Conservation (phyloP, 192 early-diverging fungal species). For the Coemansia sp. region DNA sequence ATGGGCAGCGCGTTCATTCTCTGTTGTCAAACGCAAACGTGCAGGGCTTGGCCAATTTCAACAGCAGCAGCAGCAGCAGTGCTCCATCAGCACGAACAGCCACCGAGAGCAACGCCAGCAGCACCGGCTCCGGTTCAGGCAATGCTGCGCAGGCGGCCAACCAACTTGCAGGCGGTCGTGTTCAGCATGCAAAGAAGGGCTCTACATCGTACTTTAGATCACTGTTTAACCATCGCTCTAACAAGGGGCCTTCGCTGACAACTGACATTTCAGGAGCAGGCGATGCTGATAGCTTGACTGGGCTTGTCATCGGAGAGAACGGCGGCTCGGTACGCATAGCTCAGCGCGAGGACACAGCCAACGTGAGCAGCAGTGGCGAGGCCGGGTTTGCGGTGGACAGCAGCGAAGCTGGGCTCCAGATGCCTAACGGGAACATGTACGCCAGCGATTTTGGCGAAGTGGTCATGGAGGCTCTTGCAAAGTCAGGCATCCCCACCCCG, state of each 20-base stretch:
- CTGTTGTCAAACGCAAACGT: neutral
- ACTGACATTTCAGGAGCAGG: neutral
- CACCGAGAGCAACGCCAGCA: neutral
- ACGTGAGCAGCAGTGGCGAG: neutral
- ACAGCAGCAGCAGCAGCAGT: neutral
- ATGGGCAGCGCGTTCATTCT: neutral
- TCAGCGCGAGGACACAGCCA: slow-evolving; percentile 17
- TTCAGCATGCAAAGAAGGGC: slow-evolving; percentile 41
- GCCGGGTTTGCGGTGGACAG: neutral
- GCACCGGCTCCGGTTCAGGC: neutral
- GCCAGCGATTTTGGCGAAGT: slow-evolving; percentile 53
- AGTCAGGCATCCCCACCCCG: slow-evolving; percentile 56
- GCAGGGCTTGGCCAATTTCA: neutral
- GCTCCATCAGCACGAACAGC: neutral
- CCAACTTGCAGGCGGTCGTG: neutral
- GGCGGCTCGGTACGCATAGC: slow-evolving; percentile 24
- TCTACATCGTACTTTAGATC: slow-evolving; percentile 53
- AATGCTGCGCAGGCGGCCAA: neutral
- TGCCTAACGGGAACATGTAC: slow-evolving; percentile 55
- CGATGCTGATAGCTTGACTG: neutral
- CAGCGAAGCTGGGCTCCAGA: slow-evolving; percentile 13
- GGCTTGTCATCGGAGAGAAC: slow-evolving; percentile 10
- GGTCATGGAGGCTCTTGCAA: slow-evolving; percentile 55
- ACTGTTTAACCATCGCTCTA: slow-evolving; percentile 48
- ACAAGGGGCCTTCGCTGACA: slow-evolving; percentile 12